Percentiles rank a stretch among this genome's conserved stretches.
Conservation (phyloP, 176 grass and related monocot species). For the Avena insularis region DNA sequence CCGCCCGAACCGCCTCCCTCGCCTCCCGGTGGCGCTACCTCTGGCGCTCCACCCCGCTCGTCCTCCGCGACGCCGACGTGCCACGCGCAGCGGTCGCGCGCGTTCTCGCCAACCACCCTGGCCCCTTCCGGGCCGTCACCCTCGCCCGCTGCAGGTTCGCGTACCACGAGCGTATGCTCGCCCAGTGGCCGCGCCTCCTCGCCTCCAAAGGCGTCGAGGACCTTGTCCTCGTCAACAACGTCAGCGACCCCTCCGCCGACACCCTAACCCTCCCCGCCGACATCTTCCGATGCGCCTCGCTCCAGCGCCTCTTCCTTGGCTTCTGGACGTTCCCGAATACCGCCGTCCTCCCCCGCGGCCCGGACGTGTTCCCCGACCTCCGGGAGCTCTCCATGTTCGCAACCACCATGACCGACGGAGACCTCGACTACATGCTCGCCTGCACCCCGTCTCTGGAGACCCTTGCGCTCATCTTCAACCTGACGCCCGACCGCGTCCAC, state of each 20-base stretch:
- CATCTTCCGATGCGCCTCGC: constrained; percentile 20
- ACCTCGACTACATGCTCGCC: constrained; percentile 15
- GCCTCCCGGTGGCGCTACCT: no score
- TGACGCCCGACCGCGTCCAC: constrained; percentile 4
- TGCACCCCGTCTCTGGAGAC: neutral
- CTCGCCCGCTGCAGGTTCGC: constrained; percentile 11
- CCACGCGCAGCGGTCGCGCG: neutral
- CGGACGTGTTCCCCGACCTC: neutral
- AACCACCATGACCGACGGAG: neutral
- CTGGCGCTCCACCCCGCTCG: no score
- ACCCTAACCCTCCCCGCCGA: neutral
- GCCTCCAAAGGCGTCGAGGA: constrained; percentile 15
- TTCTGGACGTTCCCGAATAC: neutral
- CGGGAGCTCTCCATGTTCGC: neutral
- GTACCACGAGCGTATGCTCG: constrained; percentile 5
- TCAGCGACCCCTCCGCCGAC: neutral
- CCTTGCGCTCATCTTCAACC: neutral
- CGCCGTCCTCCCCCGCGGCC: neutral
- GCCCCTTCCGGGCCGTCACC: constrained; percentile 16
- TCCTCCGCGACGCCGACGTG: no score
- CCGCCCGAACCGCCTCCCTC: no score
- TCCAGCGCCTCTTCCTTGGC: constrained; percentile 12
- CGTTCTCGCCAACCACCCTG: constrained; percentile 18
- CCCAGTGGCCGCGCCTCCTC: constrained; percentile 25
- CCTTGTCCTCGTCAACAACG: neutral